Conservation (phyloP, 140 eudicot genomes). For the Ambrosia hybrid region DNA sequence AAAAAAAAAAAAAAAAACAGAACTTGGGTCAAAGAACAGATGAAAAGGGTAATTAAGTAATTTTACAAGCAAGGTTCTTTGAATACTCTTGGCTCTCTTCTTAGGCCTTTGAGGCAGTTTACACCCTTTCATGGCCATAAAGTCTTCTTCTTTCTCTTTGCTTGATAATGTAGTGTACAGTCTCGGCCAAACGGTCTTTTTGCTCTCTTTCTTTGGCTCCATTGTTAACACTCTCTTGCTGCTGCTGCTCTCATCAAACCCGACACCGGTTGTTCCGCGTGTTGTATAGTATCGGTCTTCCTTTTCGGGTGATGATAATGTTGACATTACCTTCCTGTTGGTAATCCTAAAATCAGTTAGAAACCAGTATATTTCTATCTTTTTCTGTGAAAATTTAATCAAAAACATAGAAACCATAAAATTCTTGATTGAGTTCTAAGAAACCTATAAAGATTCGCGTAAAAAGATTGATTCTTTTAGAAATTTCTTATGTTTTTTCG, state of each 20-base stretch:
- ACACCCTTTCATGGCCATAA: constrained; percentile 92
- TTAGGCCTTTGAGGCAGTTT: constrained; percentile 87
- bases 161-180: constrained; percentile 58
- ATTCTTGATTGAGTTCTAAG: neutral
- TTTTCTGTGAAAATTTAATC: neutral
- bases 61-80: constrained; percentile 71
- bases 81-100: constrained; percentile 77
- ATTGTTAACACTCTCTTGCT: constrained; percentile 36
- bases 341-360: constrained; percentile 36
- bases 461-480: neutral
- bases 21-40: neutral
- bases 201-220: constrained; percentile 55
- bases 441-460: neutral
- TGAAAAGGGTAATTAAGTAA: constrained; percentile 21
- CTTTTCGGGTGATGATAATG: constrained; percentile 59
- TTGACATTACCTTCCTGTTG: constrained; percentile 44
- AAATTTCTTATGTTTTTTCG: no score
- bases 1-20: no score
- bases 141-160: constrained; percentile 91
- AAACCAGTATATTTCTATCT: constrained; percentile 13
- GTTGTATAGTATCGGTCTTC: constrained; percentile 79
- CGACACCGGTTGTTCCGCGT: constrained; percentile 58
- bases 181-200: constrained; percentile 67
- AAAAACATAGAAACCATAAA: neutral
- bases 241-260: constrained; percentile 48